Conservation (phyloP, 2,329 filamentous ascomycete genomes). For the Mycosphaerella sp. region DNA sequence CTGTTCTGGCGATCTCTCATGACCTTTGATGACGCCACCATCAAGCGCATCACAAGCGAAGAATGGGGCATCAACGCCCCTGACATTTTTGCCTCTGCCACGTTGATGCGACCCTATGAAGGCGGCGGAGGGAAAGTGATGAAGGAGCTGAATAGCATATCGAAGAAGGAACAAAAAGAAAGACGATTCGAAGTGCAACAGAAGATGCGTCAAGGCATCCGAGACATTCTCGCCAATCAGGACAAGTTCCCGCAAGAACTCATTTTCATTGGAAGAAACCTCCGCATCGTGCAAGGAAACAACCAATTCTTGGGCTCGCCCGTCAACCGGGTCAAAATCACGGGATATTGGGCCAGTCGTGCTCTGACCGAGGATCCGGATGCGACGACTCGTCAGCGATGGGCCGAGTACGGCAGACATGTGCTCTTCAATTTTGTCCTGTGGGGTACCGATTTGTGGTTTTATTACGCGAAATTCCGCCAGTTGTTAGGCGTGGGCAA, state of each 20-base stretch:
- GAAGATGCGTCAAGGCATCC: constrained; percentile 64
- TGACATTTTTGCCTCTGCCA: constrained; percentile 87
- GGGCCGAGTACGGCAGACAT: constrained; percentile 67
- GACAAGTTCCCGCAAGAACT: constrained; percentile 85
- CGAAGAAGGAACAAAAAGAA: constrained; percentile 50
- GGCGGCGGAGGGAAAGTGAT: constrained; percentile 68
- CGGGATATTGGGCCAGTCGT: constrained; percentile 79
- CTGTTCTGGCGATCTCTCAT: constrained; percentile 90
- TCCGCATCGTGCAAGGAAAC: constrained; percentile 88
- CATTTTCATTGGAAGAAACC: constrained; percentile 84
- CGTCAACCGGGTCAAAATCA: constrained; percentile 89
- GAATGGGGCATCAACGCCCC: constrained; percentile 84
- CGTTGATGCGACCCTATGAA: constrained; percentile 81
- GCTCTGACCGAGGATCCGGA: constrained; percentile 71
- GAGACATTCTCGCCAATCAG: constrained; percentile 75
- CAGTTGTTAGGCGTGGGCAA: constrained; percentile 70
- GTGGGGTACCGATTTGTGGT: constrained; percentile 68
- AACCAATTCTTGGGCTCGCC: constrained; percentile 86
- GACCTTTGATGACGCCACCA: constrained; percentile 82
- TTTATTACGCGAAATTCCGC: constrained; percentile 70
- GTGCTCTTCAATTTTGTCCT: constrained; percentile 75
- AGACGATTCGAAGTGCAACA: constrained; percentile 74
- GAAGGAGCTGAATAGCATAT: constrained; percentile 45
- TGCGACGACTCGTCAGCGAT: constrained; percentile 55
- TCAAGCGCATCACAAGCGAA: constrained; percentile 61